Evolutionary conservation across 2,329 filamentous ascomycete genomes (phyloP).

Genomic region (Aspergillus amoenus): DNA sequence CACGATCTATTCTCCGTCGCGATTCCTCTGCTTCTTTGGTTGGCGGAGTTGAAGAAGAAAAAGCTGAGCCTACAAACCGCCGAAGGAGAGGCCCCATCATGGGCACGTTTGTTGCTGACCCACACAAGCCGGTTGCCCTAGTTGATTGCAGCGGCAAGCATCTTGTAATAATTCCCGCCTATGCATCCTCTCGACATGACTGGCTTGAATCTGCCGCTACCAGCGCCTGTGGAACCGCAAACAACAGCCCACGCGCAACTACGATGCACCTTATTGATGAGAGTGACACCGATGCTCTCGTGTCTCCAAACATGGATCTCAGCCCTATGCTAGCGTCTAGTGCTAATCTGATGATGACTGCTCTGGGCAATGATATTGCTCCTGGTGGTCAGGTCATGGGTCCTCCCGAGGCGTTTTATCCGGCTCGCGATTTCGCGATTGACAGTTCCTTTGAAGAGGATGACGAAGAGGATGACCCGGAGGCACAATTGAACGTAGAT

Average conservation of each 20-base stretch:
- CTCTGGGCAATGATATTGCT: constrained; percentile 55
- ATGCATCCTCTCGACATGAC: constrained; percentile 47
- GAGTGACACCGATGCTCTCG: constrained; percentile 45
- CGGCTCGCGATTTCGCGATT: constrained; percentile 57
- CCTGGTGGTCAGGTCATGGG: constrained; percentile 65
- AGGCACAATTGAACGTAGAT: constrained; percentile 61
- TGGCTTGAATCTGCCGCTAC: constrained; percentile 45
- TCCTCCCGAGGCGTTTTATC: constrained; percentile 73
- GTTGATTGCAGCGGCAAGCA: constrained; percentile 50
- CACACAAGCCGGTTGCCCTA: constrained; percentile 48
- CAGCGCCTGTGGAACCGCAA: constrained; percentile 43
- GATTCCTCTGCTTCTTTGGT: constrained; percentile 48
- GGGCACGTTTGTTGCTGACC: constrained; percentile 50
- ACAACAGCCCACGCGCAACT: constrained; percentile 43
- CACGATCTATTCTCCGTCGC: constrained; percentile 51
- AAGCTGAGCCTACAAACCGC: constrained; percentile 32
- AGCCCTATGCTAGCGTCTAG: constrained; percentile 65
- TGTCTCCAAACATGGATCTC: constrained; percentile 37
- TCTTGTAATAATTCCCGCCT: constrained; percentile 49
- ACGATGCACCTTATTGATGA: constrained; percentile 43
- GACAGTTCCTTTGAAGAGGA: constrained; percentile 62
- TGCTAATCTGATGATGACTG: constrained; percentile 76
- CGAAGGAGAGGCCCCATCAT: constrained; percentile 47
- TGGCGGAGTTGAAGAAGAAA: constrained; percentile 43
- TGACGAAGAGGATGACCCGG: constrained; percentile 66